Evolutionary conservation across 768 basidiomycete genomes (phyloP).

Genomic region (Psilocybe azurescens): DNA sequence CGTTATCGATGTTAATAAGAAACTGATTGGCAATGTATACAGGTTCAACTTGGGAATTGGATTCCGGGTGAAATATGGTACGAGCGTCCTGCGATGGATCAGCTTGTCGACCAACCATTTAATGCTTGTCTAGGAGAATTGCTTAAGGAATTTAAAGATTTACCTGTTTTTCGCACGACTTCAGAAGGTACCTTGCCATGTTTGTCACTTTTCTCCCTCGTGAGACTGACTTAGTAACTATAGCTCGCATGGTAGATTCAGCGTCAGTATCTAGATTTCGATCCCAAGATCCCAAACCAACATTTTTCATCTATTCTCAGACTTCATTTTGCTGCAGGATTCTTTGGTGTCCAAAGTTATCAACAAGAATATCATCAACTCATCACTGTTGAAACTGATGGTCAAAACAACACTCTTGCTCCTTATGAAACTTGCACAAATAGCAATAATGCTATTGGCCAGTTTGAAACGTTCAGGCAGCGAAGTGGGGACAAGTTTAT

Average conservation of each 20-base stretch:
- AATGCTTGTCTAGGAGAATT: constrained; percentile 30
- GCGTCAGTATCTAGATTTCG: constrained; percentile 34
- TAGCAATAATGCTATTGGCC: constrained; percentile 46
- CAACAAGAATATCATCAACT: constrained; percentile 61
- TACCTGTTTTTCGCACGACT: constrained; percentile 71
- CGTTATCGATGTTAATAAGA: too few species aligned
- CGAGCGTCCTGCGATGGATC: constrained; percentile 14
- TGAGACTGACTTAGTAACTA: not conserved
- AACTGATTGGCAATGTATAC: too few species aligned
- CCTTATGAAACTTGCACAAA: constrained; percentile 74
- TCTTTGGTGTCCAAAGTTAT: constrained; percentile 59
- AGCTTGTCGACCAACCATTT: not conserved
- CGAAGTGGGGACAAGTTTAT: constrained; percentile 66
- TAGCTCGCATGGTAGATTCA: constrained; percentile 60
- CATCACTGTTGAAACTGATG: constrained; percentile 60
- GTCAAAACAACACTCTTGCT: constrained; percentile 73
- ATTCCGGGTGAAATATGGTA: constrained; percentile 68
- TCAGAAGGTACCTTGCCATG: constrained; percentile 45
- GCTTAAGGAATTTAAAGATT: constrained; percentile 45
- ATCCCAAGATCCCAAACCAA: not conserved
- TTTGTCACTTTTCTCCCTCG: not conserved
- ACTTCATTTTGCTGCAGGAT: constrained; percentile 59
- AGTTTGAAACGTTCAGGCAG: constrained; percentile 46
- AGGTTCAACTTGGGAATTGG: constrained; percentile 58
- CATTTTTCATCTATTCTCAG: constrained; percentile 20